Evolutionary conservation across 257 asterid species (phyloP), one percentile per base, ranked within the genome.

Genomic region (Solanum peruvianum): DNA sequence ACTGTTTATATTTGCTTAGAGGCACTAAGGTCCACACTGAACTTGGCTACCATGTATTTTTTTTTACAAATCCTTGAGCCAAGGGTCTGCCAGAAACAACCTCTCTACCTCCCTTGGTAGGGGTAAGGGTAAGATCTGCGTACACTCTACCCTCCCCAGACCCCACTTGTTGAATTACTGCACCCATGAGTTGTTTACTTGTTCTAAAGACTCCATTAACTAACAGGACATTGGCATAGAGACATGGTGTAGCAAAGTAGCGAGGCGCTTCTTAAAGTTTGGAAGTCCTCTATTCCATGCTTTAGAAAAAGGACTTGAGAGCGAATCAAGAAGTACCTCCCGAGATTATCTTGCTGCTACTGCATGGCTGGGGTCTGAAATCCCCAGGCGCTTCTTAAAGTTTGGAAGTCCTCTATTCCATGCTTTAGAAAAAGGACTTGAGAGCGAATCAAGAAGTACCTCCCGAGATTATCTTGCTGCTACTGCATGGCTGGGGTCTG

Each of bases 341-440:
- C 89, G 97, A 41, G 98, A 96, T 62, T 92, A 96, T 83, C 93
- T 96, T 18, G 87, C 91, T 5, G 92, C 94, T 45, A 88, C 94
- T 73, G 92, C 99, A 83, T 96, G 98, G 98, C 90, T 96, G 39
- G 98, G 99, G 81, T 93, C 95, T 45, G 98, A 96, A 67, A 92
- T 96, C 85, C n/a, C n/a, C n/a, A 93, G 90, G 33, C 89, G 92
- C 70, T 14, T 96, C 35, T 72, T 94, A 86, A 92, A 88, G 85
- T 88, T 88, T 20, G 98, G 98, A 81, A 84, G 78, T 42, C 91
- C 92, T 39, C 90, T 96, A 27, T 96, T 96, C 60, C 92, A 88
- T 72, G 93, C 94, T 75, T 82, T 96, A 91, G 93, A 90, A 44
- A 92, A 94, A 91, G 99, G 99, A 78, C 92, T 96, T 13, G 90